These are phyloP conservation scores for Fusarium coffeatum DNA, from an alignment of 2,329 filamentous ascomycete genomes.

Conservation along the genomic window DNA sequence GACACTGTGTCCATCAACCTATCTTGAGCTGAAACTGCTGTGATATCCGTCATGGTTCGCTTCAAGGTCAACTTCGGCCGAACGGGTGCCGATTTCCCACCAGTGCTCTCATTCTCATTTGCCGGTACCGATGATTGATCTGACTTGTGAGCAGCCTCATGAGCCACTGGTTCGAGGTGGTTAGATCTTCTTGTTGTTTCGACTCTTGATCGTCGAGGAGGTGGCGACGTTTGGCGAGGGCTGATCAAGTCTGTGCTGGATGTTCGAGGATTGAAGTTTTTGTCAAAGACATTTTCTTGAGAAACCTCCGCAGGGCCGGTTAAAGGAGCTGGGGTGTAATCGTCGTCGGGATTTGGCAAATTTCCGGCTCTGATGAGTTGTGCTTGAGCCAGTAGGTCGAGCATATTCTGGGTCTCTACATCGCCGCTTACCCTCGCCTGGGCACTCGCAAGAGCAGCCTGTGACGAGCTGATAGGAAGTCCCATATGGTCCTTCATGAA, in stretches of 20 bases:
- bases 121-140: conserved; percentile 65
- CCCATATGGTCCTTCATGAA: conserved; percentile 95
- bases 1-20: conserved; percentile 87
- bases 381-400: conserved; percentile 86
- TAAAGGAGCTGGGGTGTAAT: conserved; percentile 67
- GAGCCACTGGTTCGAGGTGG: conserved; percentile 24
- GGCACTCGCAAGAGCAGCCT: conserved; percentile 81
- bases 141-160: conserved; percentile 51
- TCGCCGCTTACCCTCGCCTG: conserved; percentile 87
- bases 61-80: conserved; percentile 75
- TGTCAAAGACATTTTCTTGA: conserved; percentile 86
- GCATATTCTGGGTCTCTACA: conserved; percentile 87
- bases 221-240: conserved; percentile 52
- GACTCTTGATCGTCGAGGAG: conserved; percentile 36
- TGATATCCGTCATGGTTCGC: conserved; percentile 88
- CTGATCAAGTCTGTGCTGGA: conserved; percentile 62
- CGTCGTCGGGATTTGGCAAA: conserved; percentile 61
- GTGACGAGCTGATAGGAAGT: conserved; percentile 74
- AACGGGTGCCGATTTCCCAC: conserved; percentile 64
- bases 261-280: conserved; percentile 73
- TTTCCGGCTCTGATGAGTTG: conserved; percentile 80
- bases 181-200: conserved; percentile 32
- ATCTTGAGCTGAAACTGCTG: conserved; percentile 78
- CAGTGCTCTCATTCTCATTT: conserved; percentile 67
- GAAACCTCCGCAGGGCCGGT: conserved; percentile 82